These are phyloP conservation scores for Fusarium xyrophilum DNA, from an alignment of 2,329 filamentous ascomycete species.

Conservation along the genomic window DNA sequence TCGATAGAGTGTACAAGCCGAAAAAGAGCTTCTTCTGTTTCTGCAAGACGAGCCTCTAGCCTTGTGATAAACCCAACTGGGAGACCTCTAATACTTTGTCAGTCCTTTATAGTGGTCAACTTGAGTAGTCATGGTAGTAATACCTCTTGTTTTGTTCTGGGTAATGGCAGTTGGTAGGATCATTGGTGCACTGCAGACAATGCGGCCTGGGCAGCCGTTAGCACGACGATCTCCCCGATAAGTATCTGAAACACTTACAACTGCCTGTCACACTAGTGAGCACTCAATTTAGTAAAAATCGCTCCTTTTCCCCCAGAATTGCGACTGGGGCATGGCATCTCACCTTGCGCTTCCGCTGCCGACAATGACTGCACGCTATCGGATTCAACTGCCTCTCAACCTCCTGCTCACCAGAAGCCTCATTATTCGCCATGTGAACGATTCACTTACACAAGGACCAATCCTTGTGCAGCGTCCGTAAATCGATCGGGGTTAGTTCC, in stretches of 20 bases:
- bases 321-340: background rate
- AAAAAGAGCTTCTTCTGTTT: conserved; percentile 43
- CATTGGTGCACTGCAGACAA: conserved; percentile 43
- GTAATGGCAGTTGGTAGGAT: conserved; percentile 44
- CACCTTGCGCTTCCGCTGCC: conserved; percentile 46
- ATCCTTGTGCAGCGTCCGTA: background rate
- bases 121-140: background rate
- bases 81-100: conserved; percentile 39
- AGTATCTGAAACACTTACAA: conserved; percentile 12
- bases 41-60: conserved; percentile 48
- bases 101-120: background rate
- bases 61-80: conserved; percentile 50
- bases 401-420: background rate
- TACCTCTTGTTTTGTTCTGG: conserved; percentile 47
- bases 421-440: conserved; percentile 29
- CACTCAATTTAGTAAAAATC: background rate
- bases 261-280: conserved; percentile 31
- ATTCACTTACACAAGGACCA: background rate
- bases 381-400: conserved; percentile 37
- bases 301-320: too few species aligned
- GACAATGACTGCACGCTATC: conserved; percentile 46
- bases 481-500: background rate
- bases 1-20: conserved; percentile 31
- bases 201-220: conserved; percentile 30
- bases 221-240: rapidly evolving